Base-by-base conservation (phyloP, 768 basidiomycete species). In the Lactarius evosmus region DNA sequence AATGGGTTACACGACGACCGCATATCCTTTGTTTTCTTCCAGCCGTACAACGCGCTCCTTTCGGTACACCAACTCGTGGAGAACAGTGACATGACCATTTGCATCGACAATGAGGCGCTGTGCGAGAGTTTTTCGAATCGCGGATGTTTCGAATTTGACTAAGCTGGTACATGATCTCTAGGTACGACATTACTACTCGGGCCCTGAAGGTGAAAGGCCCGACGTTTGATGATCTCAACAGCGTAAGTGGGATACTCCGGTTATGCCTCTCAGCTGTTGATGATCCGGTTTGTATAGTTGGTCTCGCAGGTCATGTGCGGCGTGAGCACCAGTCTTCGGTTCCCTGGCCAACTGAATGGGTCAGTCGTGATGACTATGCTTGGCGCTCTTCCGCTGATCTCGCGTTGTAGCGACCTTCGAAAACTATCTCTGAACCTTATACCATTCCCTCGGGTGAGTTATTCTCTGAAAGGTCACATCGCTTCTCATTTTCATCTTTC, bases 311-410 rank as follows among this genome's bases (percentile, higher is more conserved):
- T 96, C 40, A 96, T 98, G 93, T 90, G 91, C 66, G 96, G 96
- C 53, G 87, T 95, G 55, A 95, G 91, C 72, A 96, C 94, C 2
- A 91, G 91, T 70, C 78, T 95, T 62, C 88, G 93, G 44, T 94
- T 95, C 80, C 92, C 94, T n/a, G 93, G 93, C 33, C 93, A 95
- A 74, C 78, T 95, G 61, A 95, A 95, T 71, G 92, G 91, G 89
- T 89, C 63, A 12, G 83, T 65, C 72, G 33, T 8, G 6, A 14
- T 32, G 44, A 17, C 29, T 22, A 56, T 7, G 4, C 22, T 16
- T 40, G 54, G 33, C 7, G 16, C 19, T 27, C 8, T 29, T 41
- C 58, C 8, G 12, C 59, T 57, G 19, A 60, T 53, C 33, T 22
- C n/a, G 25, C 61, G 41, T 66, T 49, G 22, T 65, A 91, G 89